Conservation (phyloP, 805 yeast genomes). For the Wickerhamomyces xylosicus region DNA sequence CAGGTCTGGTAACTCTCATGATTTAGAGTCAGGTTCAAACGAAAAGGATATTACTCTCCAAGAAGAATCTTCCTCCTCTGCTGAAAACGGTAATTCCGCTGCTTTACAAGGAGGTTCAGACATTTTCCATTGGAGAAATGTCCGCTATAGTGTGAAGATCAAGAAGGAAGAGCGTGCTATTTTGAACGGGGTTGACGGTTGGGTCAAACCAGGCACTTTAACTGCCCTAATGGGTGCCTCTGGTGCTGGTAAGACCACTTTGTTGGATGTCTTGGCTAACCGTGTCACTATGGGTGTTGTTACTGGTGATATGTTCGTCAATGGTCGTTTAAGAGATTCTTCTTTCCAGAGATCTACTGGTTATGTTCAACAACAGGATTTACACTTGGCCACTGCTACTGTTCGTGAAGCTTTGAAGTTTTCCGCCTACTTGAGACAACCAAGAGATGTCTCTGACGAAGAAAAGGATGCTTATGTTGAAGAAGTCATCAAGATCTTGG, state of each 20-base stretch:
- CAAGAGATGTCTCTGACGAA: conserved; percentile 33
- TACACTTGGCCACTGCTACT: conserved; percentile 54
- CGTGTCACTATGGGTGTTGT: conserved; percentile 64
- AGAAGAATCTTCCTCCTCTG: conserved; percentile 6
- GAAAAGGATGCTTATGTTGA: conserved; percentile 63
- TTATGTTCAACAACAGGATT: conserved; percentile 71
- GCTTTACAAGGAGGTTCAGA: conserved; percentile 29
- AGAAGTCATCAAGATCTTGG: conserved; percentile 49
- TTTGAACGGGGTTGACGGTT: conserved; percentile 60
- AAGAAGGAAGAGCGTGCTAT: conserved; percentile 51
- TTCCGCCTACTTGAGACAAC: conserved; percentile 61
- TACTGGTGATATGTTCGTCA: conserved; percentile 56
- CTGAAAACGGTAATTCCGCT: conserved; percentile 12
- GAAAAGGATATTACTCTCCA: conserved; percentile 20
- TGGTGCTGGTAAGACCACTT: conserved; percentile 76
- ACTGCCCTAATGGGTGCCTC: conserved; percentile 75
- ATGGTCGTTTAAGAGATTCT: conserved; percentile 48
- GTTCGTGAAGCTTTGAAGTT: conserved; percentile 65
- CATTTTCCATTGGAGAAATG: conserved; percentile 71
- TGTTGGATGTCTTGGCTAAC: conserved; percentile 60
- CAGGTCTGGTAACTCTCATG: conserved; percentile 17
- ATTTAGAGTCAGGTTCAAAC: conserved; percentile 17
- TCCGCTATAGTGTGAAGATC: conserved; percentile 59
- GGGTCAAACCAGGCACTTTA: conserved; percentile 76
- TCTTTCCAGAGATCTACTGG: conserved; percentile 48